Evolutionary conservation across 164 flowering plant genomes (phyloP).

Genomic region (Vitis vinifera): ASM3070453v1 NC_081822.1:7466501-7467000

Average conservation of each 20-base stretch:
- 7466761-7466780: conserved; percentile 66
- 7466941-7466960: conserved; percentile 65
- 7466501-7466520: conserved; percentile 70
- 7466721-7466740: conserved; percentile 57
- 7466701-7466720: conserved; percentile 55
- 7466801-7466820: conserved; percentile 55
- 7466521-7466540: conserved; percentile 70
- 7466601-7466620: conserved; percentile 61
- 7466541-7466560: conserved; percentile 78
- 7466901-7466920: conserved; percentile 87
- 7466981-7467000: conserved; percentile 69
- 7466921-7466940: conserved; percentile 79
- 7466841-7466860: conserved; percentile 66
- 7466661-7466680: conserved; percentile 53
- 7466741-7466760: conserved; percentile 62
- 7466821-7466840: conserved; percentile 33
- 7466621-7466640: conserved; percentile 53
- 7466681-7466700: conserved; percentile 80
- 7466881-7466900: conserved; percentile 83
- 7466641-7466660: conserved; percentile 72
- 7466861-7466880: conserved; percentile 59
- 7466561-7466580: conserved; percentile 72
- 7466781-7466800: conserved; percentile 72
- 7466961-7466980: conserved; percentile 71
- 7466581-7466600: conserved; percentile 53